Evolutionary conservation across 352 stramenopile species (phyloP), one percentile per base, ranked within the genome.

Genomic region (Globisporangium megalacanthum): DNA sequence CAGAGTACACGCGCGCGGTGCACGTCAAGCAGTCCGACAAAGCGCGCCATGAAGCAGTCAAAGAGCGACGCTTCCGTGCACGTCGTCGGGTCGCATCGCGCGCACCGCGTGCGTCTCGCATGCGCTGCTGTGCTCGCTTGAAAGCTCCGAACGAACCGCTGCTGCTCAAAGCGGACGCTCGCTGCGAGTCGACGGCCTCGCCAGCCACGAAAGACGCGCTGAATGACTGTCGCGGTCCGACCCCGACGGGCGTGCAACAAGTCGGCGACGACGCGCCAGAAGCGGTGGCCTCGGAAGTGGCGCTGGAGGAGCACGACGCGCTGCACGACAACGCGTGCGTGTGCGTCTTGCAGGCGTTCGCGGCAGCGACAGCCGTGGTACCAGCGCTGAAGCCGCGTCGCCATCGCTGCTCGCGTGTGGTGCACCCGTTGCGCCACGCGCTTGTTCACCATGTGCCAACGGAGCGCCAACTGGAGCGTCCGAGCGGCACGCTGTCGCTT

Each of bases 1-100:
- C 66, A 61, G n/a, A 84, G 63, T 5, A 25, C 47, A 25, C 50
- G 68, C 2, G 75, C 72, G 19, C 75, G 68, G 9, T 52, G 60
- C 31, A 82, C 72, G 42, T 84, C 75, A 29, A 82, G 72, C 36
- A 84, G 61, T 2, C 72, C 75, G 7, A 82, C 60, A 15, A 70
- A 84, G 44, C 72, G 61, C 19, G 65, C 58, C 70, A 84, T 84
- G 29, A 84, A 76, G 44, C 75, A 84, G 20, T 54, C 48, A 56
- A 82, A 75, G 1, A 84, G 61, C 33, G 72, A 79, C 6, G 63
- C 52, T 42, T 80, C 70, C 0, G 70, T 70, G 52, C 72, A 82
- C 5, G 25, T 41, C 7, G 72, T 61, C 3, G 68, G 19, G 7
- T 46, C 52, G 33, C 75, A 84, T 3, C 51, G 52, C 5, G 68